A percentile compares a stretch with the other conserved stretches of the same genome.
Conservation (phyloP, 2,329 filamentous ascomycete species). For the Talaromyces atroroseus region DNA sequence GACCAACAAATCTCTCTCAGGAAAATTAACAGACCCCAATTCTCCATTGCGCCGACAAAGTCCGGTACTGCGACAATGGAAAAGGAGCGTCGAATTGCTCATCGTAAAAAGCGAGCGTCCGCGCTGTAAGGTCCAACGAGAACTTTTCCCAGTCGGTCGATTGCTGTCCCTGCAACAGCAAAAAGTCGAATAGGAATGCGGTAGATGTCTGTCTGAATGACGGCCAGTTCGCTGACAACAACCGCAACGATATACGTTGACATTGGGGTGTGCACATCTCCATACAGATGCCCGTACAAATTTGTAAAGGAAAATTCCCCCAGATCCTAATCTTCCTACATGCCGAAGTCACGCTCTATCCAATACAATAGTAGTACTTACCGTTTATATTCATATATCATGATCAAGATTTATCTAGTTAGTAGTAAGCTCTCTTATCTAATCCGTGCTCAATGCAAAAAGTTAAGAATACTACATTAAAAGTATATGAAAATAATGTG, state of each 20-base stretch:
- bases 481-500: not conserved
- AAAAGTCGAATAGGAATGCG: conserved; percentile 88
- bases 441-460: too few species aligned
- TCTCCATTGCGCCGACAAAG: conserved; percentile 92
- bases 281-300: too few species aligned
- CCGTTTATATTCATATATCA: too few species aligned
- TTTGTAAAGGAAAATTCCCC: too few species aligned
- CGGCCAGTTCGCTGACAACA: conserved; percentile 87
- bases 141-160: conserved; percentile 76
- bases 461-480: not conserved
- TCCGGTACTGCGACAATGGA: conserved; percentile 87
- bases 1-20: conserved; percentile 89
- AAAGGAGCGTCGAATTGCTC: conserved; percentile 90
- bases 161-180: conserved; percentile 80
- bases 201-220: conserved; percentile 86
- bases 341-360: too few species aligned
- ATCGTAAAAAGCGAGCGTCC: conserved; percentile 93
- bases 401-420: too few species aligned
- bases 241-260: conserved; percentile 94
- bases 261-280: too few species aligned
- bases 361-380: too few species aligned
- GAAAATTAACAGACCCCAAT: conserved; percentile 95
- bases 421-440: too few species aligned
- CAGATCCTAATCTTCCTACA: too few species aligned
- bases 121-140: conserved; percentile 83